phyloP scores from a whole-genome alignment of 2,329 filamentous ascomycete genomes.

The Epichloe hybrida region DNA sequence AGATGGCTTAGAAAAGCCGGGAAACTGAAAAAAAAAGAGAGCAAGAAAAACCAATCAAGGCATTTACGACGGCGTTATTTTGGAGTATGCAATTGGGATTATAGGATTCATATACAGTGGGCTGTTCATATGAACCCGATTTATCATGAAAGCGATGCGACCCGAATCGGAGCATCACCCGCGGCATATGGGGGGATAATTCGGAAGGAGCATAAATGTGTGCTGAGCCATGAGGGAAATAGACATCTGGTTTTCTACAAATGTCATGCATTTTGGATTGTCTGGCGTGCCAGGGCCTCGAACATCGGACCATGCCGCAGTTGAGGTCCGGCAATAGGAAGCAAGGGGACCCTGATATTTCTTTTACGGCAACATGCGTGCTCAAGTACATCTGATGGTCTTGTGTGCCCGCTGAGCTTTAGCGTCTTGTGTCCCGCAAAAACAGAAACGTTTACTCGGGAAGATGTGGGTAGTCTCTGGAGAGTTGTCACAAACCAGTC shows the following conservation, averaged over 20 bases:
- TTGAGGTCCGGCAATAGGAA: background rate
- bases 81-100: background rate
- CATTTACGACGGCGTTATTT: background rate
- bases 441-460: background rate
- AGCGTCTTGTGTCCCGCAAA: background rate
- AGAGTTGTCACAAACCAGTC: background rate
- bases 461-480: background rate
- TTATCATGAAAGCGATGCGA: background rate
- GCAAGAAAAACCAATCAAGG: background rate
- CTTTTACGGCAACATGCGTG: too few relatives aligned
- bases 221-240: too few relatives aligned
- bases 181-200: background rate
- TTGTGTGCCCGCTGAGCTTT: background rate
- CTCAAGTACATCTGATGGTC: background rate
- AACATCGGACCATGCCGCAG: background rate
- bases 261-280: background rate
- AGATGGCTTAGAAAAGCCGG: conserved; percentile 7
- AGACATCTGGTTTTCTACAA: too few relatives aligned
- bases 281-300: background rate
- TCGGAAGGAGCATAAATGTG: background rate
- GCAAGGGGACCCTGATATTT: too few relatives aligned
- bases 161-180: background rate
- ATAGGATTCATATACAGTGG: background rate
- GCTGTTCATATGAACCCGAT: background rate
- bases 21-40: background rate